Evolutionary conservation across 495 filamentous ascomycete species (phyloP), one percentile per base, ranked within the genome.

Genomic region (Geoglossum glabrum): DNA sequence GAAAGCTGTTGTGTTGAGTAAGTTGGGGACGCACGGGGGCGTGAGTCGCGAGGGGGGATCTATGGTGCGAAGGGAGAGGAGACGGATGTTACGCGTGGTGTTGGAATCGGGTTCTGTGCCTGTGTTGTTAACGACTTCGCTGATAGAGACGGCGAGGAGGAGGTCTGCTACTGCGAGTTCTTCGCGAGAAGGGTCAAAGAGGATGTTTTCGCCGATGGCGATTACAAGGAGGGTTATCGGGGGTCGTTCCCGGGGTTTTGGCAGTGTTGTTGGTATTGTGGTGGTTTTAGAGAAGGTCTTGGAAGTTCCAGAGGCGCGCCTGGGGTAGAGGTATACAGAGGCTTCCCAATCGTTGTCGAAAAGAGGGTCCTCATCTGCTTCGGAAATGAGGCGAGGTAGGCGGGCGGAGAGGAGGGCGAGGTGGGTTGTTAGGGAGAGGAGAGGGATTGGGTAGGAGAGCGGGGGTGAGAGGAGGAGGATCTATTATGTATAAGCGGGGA

Each of bases 341-440:
- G 81, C 85, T 36, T 81, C 85, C 93, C 93, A 99, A 70, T 99
- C 92, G 71, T 99, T 93, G 73, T 95, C 84, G 73, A 99, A 97
- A 64, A 95, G 81, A 1, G 93, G 93, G 64, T 99, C 93, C 71
- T 99, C 92, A 66, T 94, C 89, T 56, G 75, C 75, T 64, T 88
- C 81, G 25, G 87, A 93, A 65, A 86, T 85, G 25, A 93, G 72
- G 31, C 81, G 77, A 19, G 92, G 92, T 1, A 97, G 79, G 57
- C 84, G 83, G 7, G 90, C 87, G 43, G 84, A 79, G 52, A 95
- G 81, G 30, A 99, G 85, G n/a, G 92, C 92, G 59, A 99, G 84
- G 69, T 97, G 88, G 1, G 87, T 93, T 0, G 92, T 94, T 34
- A 97, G 77, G 33, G 86, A 92, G 36, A 97, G 81, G 8, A 97